A percentile compares a stretch with the other conserved stretches of the same genome.
phyloP scores from a whole-genome alignment of 1,139 yeast genomes.

The Taphrina pruni region DNA sequence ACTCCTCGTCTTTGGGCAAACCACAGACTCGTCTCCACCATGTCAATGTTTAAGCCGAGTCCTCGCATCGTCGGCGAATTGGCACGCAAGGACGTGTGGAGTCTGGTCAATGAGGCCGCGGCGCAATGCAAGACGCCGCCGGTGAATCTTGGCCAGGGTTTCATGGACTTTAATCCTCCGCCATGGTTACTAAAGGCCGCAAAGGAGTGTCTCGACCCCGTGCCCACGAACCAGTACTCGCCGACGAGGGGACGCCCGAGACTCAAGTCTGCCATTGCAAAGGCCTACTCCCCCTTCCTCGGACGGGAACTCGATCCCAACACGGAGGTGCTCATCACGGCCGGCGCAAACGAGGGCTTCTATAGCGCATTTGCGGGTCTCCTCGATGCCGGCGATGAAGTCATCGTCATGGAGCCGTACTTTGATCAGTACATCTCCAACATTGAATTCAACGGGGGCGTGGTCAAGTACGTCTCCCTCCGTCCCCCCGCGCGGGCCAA shows the following conservation, averaged over 20 bases:
- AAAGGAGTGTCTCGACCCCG: conserved; percentile 69
- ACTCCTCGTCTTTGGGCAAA: not conserved
- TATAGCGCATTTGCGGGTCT: conserved; percentile 83
- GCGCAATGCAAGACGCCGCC: conserved; percentile 77
- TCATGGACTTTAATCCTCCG: conserved; percentile 72
- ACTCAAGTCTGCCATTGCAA: conserved; percentile 69
- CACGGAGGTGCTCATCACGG: conserved; percentile 79
- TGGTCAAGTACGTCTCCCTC: conserved; percentile 80
- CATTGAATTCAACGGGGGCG: conserved; percentile 91
- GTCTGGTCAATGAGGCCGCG: conserved; percentile 91
- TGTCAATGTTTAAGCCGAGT: conserved; percentile 36
- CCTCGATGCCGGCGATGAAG: conserved; percentile 88
- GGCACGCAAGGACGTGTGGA: conserved; percentile 75
- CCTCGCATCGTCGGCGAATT: conserved; percentile 33
- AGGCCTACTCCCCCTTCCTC: conserved; percentile 71
- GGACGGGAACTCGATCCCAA: conserved; percentile 63
- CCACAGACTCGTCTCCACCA: conserved; percentile 6
- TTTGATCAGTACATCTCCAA: conserved; percentile 96
- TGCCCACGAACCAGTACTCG: conserved; percentile 87
- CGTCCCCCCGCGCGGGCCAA: conserved; percentile 80
- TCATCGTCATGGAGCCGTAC: conserved; percentile 95
- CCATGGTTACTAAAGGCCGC: conserved; percentile 85
- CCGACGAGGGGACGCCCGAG: conserved; percentile 87
- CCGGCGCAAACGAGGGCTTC: conserved; percentile 95
- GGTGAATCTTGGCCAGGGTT: conserved; percentile 93